phyloP scores from a whole-genome alignment of 441 rosid species.

The Hura crepitans region DNA sequence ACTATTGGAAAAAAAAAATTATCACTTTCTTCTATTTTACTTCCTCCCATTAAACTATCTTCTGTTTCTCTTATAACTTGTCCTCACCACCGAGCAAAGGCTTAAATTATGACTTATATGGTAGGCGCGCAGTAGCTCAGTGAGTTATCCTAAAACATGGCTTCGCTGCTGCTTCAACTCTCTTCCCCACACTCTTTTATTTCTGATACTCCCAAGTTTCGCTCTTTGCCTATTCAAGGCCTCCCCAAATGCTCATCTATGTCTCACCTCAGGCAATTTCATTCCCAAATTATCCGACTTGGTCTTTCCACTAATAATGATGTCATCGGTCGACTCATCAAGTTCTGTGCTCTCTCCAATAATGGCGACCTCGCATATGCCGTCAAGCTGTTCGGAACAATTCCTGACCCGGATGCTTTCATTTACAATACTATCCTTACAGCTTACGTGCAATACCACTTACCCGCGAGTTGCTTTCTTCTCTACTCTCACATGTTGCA shows the following conservation, averaged over 20 bases:
- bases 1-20: too few relatives aligned
- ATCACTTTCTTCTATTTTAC: too few relatives aligned
- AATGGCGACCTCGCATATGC: constrained; percentile 33
- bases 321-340: constrained; percentile 33
- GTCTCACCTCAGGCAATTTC: constrained; percentile 34
- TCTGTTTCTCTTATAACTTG: too few relatives aligned
- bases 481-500: constrained; percentile 38
- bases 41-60: too few relatives aligned
- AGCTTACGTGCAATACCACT: constrained; percentile 25
- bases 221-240: constrained; percentile 13
- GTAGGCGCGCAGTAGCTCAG: too few relatives aligned
- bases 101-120: too few relatives aligned
- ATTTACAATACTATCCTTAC: constrained; percentile 36
- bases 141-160: constrained; percentile 4
- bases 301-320: constrained; percentile 38
- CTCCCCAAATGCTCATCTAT: constrained; percentile 37
- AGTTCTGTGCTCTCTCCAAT: constrained; percentile 28
- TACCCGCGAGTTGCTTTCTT: constrained; percentile 26
- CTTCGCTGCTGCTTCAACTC: constrained; percentile 19
- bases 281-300: constrained; percentile 34
- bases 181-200: neutral
- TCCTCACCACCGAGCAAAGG: too few relatives aligned
- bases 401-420: constrained; percentile 40
- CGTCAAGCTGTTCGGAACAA: constrained; percentile 32
- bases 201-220: neutral